Base-by-base conservation (phyloP, 2,329 filamentous ascomycete species). In the Penicillium hesseltinei region DNA sequence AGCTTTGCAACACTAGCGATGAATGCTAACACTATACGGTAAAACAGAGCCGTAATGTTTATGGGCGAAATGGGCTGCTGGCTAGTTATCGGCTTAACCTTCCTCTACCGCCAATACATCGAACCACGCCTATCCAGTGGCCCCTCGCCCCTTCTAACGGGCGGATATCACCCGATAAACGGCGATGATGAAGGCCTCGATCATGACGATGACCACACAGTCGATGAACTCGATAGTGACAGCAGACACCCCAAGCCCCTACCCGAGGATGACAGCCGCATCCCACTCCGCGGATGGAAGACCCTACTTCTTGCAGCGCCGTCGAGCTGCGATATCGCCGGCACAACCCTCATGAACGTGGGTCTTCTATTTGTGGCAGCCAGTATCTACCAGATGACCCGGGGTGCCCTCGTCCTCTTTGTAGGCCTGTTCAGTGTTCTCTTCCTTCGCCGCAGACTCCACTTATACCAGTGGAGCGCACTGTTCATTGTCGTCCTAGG, bases 361-460 rank as follows among this genome's bases (percentile, higher is more conserved):
- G 94, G 94, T 4, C 81, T 99, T 64, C 82, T 97, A 48, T 92
- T 97, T 72, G 92, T 97, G 25, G 94, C 91, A 13, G 91, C 94
- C 1, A 95, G 91, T 59, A 97, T 99, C 70, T 99, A 97, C 77
- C 94, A 99, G 78, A 99, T 99, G 94, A 97, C 93, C 1, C 83
- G 94, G 58, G 94, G 94, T 9, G 94, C 94, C 0, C 82, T 99
- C 42, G 93, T 99, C 3, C 82, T 99, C 7, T 99, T 99, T 67
- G 94, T 99, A 21, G 94, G 94, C 0, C 79, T 97, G 0, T 97
- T 99, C 78, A 96, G 92, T 69, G 92, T 99, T 29, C 69, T 96
- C 13, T 97, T 99, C 74, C 80, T 99, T 56, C 88, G 86, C 68
- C 85, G 91, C 47, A 88, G 85, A 65, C 81, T 99, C 35, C 84